phyloP scores from a whole-genome alignment of 768 basidiomycete genomes.

The Xerocomus spinulosus region DNA sequence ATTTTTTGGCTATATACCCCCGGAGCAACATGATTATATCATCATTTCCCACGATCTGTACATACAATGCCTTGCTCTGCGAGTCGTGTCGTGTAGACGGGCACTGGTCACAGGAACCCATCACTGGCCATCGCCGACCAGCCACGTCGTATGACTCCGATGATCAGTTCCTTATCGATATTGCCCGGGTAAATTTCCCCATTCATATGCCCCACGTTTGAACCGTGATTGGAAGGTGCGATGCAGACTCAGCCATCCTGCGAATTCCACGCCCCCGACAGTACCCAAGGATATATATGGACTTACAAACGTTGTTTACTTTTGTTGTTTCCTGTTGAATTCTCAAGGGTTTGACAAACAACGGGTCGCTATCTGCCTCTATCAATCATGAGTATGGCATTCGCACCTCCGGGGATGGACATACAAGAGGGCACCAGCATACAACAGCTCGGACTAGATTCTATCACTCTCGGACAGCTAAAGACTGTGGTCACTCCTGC shows the following conservation, averaged over 20 bases:
- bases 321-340: conserved; percentile 24
- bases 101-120: no score
- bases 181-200: not conserved
- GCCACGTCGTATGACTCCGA: conserved; percentile 12
- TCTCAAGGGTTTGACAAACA: conserved; percentile 25
- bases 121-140: conserved; percentile 22
- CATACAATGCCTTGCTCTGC: conserved; percentile 7
- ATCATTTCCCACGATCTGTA: conserved; percentile 22
- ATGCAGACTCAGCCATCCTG: conserved; percentile 4
- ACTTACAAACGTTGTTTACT: conserved; percentile 10
- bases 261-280: not conserved
- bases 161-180: conserved; percentile 16
- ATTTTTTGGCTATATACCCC: conserved; percentile 27
- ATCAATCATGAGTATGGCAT: conserved; percentile 30
- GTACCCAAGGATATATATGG: no score
- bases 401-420: conserved; percentile 28
- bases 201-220: conserved; percentile 5
- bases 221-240: conserved; percentile 9
- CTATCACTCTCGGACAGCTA: conserved; percentile 78
- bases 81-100: not conserved
- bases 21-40: conserved; percentile 19
- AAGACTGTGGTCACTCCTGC: conserved; percentile 65
- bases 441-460: conserved; percentile 52
- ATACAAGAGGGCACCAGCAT: conserved; percentile 28
- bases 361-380: no score